Evolutionary conservation across 805 yeast species (phyloP), one percentile per base, ranked within the genome.

Genomic region (Candida nitratophila): DNA sequence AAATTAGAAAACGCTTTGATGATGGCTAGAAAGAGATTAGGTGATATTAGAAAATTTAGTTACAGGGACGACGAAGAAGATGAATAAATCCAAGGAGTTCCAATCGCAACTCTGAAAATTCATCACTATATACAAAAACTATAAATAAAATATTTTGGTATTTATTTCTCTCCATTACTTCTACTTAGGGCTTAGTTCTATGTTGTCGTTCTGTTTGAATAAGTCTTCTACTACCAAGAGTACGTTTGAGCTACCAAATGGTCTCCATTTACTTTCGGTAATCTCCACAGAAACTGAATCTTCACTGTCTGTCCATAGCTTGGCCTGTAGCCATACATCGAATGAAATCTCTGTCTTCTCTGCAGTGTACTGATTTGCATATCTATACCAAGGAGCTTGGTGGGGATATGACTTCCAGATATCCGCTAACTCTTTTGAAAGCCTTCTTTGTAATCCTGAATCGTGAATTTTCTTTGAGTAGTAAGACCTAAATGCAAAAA

Each of bases 11-110:
- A 85, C 53, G 76, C 83, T 39, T 69, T 89, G 52, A 66, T 66
- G 39, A 62, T 76, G 19, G 93, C 96, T 1, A 73, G 96, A 60
- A 86, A 85, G 65, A 76, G 85, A 54, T 69, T 88, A 48, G 93
- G 95, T 26, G 95, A 86, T 52, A 88, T 89, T 48, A 71, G 96
- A 60, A 84, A 83, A 61, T 79, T 74, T 44, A 83, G 90, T 45
- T 88, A 88, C 60, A 70, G 73, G 47, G 86, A 79, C 51, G 73
- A 65, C 41, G 86, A 80, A 44, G 84, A 77, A 42, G 84, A 78
- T 41, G 72, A 68, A 36, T 64, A 45, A 44, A 35, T 36, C 12
- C 31, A 26, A 26, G 11, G 12, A 15, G 31, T 15, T 19, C 20
- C 20, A 11, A 34, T 19, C 14, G 4, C n/a, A 16, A 33, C 36